Conservation (phyloP, 208 protist species). For the Acanthamoeba lenticulata region DNA sequence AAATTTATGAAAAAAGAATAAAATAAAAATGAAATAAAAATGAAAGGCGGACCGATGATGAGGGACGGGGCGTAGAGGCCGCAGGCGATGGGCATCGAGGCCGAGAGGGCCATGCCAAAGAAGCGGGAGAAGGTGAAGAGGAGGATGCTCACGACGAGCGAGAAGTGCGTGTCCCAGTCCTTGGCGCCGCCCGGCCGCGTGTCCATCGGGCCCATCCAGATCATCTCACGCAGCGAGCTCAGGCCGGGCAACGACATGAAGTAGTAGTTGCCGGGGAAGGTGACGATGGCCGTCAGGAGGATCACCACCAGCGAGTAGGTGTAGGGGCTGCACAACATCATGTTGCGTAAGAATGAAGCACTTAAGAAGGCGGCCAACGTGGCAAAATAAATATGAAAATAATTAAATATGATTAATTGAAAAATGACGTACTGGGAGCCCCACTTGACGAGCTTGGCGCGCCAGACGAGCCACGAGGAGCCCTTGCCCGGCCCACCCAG, state of each 20-base stretch:
- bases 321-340: not conserved
- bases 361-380: too few species aligned
- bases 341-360: too few species aligned
- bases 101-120: not conserved
- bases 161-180: conserved; percentile 16
- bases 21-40: too few species aligned
- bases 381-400: not conserved
- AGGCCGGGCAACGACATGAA: conserved; percentile 16
- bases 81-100: conserved; percentile 52
- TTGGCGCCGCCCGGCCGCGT: conserved; percentile 18
- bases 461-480: not conserved
- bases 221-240: not conserved
- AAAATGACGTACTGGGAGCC: not conserved
- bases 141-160: not conserved
- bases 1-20: too few species aligned
- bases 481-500: not conserved
- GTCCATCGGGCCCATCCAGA: not conserved
- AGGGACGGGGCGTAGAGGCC: conserved; percentile 61
- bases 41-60: too few species aligned
- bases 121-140: conserved; percentile 1
- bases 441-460: not conserved
- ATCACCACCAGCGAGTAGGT: not conserved
- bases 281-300: not conserved
- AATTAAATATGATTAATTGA: not conserved
- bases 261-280: conserved; percentile 32